Evolutionary conservation across 805 yeast species (phyloP).

Genomic region (Candida maris): DNA sequence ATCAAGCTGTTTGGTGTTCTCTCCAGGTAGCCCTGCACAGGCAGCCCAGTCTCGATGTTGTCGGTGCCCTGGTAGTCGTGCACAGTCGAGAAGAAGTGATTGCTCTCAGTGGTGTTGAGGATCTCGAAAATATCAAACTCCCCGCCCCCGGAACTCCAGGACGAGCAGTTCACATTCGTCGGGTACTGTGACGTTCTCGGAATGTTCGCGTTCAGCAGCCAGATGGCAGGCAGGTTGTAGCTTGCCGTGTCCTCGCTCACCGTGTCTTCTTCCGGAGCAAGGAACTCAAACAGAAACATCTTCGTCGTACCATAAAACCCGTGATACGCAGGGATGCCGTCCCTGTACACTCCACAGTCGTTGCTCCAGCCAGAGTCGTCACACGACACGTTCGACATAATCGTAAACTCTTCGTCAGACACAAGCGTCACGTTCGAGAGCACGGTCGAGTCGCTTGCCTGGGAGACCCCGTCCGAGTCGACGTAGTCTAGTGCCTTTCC

Average conservation of each 20-base stretch:
- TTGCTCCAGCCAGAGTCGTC: conserved; percentile 48
- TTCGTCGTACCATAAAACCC: conserved; percentile 66
- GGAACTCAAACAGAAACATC: conserved; percentile 69
- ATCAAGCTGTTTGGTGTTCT: conserved; percentile 50
- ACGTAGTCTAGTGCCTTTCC: conserved; percentile 69
- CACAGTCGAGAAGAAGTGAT: conserved; percentile 59
- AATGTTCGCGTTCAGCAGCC: conserved; percentile 70
- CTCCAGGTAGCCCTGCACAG: conserved; percentile 49
- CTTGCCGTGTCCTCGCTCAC: conserved; percentile 30
- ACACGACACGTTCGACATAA: conserved; percentile 59
- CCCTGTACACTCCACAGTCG: conserved; percentile 73
- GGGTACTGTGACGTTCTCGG: conserved; percentile 76
- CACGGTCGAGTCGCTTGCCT: conserved; percentile 44
- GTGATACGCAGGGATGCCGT: conserved; percentile 70
- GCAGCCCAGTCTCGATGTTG: conserved; percentile 58
- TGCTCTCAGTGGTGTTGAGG: conserved; percentile 56
- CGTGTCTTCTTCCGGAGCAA: conserved; percentile 56
- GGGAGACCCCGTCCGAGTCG: conserved; percentile 48
- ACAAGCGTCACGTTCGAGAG: conserved; percentile 45
- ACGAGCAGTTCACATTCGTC: conserved; percentile 57
- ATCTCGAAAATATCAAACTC: conserved; percentile 76
- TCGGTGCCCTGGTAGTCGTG: conserved; percentile 76
- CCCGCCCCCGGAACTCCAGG: conserved; percentile 79
- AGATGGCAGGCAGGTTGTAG: conserved; percentile 68
- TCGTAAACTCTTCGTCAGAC: conserved; percentile 58